These are phyloP conservation scores for Exsudoporus frostii DNA, from an alignment of 768 basidiomycete species.

Conservation along the genomic window DNA sequence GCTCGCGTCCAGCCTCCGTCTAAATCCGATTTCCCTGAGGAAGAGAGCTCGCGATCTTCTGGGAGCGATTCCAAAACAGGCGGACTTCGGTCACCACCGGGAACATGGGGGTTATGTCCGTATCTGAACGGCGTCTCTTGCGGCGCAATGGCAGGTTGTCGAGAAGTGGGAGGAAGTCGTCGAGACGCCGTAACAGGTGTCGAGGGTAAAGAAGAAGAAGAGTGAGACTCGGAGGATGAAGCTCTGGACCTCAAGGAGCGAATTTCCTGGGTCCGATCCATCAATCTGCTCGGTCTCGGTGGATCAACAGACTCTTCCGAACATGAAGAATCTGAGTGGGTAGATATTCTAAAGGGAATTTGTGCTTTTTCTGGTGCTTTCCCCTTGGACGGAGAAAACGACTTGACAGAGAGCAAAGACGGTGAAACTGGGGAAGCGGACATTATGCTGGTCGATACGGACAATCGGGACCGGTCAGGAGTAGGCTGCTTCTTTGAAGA, in stretches of 20 bases:
- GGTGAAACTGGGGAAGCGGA: constrained; percentile 50
- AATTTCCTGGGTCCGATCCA: constrained; percentile 1
- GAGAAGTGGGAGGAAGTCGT: constrained; percentile 16
- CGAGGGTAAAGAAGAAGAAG: constrained; percentile 27
- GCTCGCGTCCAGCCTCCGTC: constrained; percentile 13
- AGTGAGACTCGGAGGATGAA: constrained; percentile 22
- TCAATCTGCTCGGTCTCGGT: constrained; percentile 4
- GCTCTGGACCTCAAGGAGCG: constrained; percentile 18
- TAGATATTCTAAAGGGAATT: not conserved
- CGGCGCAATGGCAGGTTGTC: constrained; percentile 21
- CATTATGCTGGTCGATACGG: constrained; percentile 53
- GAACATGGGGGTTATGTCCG: constrained; percentile 27
- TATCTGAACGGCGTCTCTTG: constrained; percentile 25
- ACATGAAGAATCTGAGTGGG: constrained; percentile 26
- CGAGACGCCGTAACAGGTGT: constrained; percentile 17
- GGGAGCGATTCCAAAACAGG: constrained; percentile 45
- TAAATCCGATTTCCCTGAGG: constrained; percentile 13
- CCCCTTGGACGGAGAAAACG: constrained; percentile 9
- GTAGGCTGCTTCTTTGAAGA: constrained; percentile 15
- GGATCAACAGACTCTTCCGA: constrained; percentile 18
- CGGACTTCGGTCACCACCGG: constrained; percentile 14
- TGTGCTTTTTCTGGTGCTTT: constrained; percentile 7
- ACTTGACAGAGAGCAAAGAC: constrained; percentile 7
- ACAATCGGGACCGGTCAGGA: constrained; percentile 34
- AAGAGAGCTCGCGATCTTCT: constrained; percentile 45